Base-by-base conservation (phyloP, 148 eudicot species). In the Diospyros lotus region DNA sequence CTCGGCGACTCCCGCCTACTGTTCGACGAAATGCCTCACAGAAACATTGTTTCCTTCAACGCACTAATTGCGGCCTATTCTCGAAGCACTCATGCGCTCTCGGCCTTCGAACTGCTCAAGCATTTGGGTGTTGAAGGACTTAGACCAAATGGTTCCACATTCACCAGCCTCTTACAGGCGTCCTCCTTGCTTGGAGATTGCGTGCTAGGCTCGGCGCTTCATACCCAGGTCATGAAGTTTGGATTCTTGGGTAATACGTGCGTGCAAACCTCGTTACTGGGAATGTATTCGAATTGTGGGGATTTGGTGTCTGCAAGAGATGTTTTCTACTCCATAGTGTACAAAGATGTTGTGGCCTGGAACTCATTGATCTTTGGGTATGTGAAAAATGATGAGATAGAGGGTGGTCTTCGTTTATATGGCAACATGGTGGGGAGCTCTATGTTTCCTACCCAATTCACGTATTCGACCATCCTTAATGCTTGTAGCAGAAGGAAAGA, bases 11-110 rank as follows among this genome's bases (percentile, higher is more conserved):
- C 91, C 56, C 89, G 77, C 59, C 76, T 58, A 1, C 69, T 94
- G 89, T 90, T 94, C 86, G 97, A 94, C 72, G 80, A 85, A 86
- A 94, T 94, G 97, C 91, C 91, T 76, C 82, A 79, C 1, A 77
- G 87, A 87, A 94, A 79, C 80, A 71, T 87, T 61, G 83, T 92
- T 43, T 86, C 98, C 11, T 94, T 86, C 78, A 92, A 87, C 60
- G 78, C 86, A 40, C 81, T 92, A 58, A 85, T 94, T 64, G 64
- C 91, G 0, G 86, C 97, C 43, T 90, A 85, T 87, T 89, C 93
- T 75, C 92, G 90, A 40, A 73, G 66, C 55, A 78, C 82, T 12
- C 62, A 59, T 15, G 83, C 75, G 12, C 69, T 43, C 46, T 41
- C 54, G 17, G 79, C 81, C 1, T 86, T 92, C 66, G 39, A 53